Evolutionary conservation across 768 basidiomycete genomes (phyloP), one percentile per base, ranked within the genome.

Genomic region (Cantharellus anzutake): DNA sequence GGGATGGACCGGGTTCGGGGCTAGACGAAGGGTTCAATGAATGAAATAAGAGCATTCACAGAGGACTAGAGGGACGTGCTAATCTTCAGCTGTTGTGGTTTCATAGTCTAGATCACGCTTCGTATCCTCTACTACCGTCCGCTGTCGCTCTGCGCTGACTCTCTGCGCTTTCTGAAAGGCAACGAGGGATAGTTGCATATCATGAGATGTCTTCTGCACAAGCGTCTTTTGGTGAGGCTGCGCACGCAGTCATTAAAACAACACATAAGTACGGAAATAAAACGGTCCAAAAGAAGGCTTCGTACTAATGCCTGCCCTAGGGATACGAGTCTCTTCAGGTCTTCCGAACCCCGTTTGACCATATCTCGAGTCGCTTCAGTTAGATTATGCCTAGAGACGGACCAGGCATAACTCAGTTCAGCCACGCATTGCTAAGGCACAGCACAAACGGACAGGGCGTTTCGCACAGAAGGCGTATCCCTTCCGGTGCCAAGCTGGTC

Each of bases 341-440:
- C 92, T 56, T 89, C 88, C 0, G 90, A 90, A 3, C 88, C 86
- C 52, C 88, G 83, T 73, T 96, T 97, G 29, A 90, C 84, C 84
- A 99, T 91, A 3, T 84, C 86, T 42, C 93, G 80, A 42, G 96
- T 98, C 35, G 88, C 80, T 67, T 98, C 96, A 0, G 89, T 92
- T 62, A 99, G 74, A 71, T 97, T 89, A 73, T 93, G 87, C 52
- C 94, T 97, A 58, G 2, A 1, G 2, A 29, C 16, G 14, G 42
- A 5, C 7, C n/a, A 29, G 44, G 44, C 11, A 48, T 11, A 11
- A 4, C 14, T 14, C 4, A 35, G 52, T 1, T n/a, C 4, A 20
- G 20, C 14, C 34, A 48, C 11, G 44, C 11, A 48, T 11, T 29
- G 29, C 44, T 11, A 48, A 29, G 29, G 29, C 44, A 48, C 11